Percentiles rank a stretch among this genome's conserved stretches.
These are phyloP conservation scores for Lagenidium giganteum DNA, from an alignment of 352 stramenopile species.

Conservation along the genomic window DNA sequence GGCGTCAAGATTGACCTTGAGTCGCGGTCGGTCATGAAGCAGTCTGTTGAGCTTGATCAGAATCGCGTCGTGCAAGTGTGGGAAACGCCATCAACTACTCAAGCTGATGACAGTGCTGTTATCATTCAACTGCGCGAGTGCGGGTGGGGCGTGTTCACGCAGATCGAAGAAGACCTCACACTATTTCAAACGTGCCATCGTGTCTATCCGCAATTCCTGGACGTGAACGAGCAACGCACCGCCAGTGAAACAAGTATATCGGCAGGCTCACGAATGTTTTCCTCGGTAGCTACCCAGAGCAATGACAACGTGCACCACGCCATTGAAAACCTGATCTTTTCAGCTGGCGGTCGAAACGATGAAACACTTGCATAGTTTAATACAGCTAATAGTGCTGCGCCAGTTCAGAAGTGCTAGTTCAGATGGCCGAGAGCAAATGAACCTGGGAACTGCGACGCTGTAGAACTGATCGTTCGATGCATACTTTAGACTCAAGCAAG, in stretches of 20 bases:
- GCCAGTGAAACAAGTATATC: slow-evolving; percentile 17
- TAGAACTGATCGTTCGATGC: too few species aligned
- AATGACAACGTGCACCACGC: slow-evolving; percentile 22
- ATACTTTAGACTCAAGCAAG: too few species aligned
- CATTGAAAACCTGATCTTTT: slow-evolving; percentile 28
- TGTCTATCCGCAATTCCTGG: slow-evolving; percentile 20
- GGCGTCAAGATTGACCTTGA: slow-evolving; percentile 17
- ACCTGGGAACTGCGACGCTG: too few species aligned
- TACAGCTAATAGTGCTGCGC: too few species aligned
- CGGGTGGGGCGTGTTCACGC: slow-evolving; percentile 11
- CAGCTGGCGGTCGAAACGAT: too few species aligned
- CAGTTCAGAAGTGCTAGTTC: too few species aligned
- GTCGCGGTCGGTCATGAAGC: slow-evolving; percentile 23
- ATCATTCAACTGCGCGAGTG: slow-evolving; percentile 8
- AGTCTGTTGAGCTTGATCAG: slow-evolving; percentile 12
- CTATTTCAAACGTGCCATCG: slow-evolving; percentile 22
- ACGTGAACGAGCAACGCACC: not conserved
- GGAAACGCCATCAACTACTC: slow-evolving; percentile 16
- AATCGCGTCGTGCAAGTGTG: slow-evolving; percentile 21
- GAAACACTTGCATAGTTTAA: too few species aligned
- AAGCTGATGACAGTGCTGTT: not conserved
- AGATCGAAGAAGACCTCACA: slow-evolving; percentile 1
- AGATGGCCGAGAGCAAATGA: too few species aligned
- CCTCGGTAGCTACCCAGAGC: slow-evolving; percentile 26
- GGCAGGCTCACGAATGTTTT: slow-evolving; percentile 22